These are phyloP conservation scores for Leucosporidium scottii DNA, from an alignment of 768 basidiomycete genomes.

Conservation along the genomic window DNA sequence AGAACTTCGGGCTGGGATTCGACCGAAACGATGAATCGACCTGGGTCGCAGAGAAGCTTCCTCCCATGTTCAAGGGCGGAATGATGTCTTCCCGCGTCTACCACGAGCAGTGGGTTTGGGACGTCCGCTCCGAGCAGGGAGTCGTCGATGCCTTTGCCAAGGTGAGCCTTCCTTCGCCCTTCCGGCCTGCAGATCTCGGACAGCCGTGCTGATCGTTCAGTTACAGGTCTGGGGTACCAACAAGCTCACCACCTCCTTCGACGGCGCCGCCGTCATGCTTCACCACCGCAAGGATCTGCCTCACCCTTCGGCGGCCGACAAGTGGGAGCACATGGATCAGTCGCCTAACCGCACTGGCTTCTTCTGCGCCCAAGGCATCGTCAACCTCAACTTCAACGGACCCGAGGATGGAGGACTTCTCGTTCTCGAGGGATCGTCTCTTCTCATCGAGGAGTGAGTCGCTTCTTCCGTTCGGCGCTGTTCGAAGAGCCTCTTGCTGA, in stretches of 20 bases:
- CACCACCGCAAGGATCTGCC: neutral
- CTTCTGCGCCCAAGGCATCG: slow-evolving; percentile 24
- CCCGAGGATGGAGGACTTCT: slow-evolving; percentile 44
- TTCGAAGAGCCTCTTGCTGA: slow-evolving; percentile 34
- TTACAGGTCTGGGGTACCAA: slow-evolving; percentile 38
- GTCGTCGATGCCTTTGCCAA: slow-evolving; percentile 36
- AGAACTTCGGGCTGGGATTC: slow-evolving; percentile 33
- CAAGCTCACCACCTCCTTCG: slow-evolving; percentile 38
- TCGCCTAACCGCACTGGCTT: slow-evolving; percentile 19
- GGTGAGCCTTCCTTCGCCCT: neutral
- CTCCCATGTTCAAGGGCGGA: slow-evolving; percentile 27
- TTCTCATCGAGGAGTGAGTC: slow-evolving; percentile 41
- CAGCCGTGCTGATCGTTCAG: too few relatives aligned
- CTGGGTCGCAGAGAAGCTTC: slow-evolving; percentile 21
- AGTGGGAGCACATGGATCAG: slow-evolving; percentile 29
- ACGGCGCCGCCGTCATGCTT: slow-evolving; percentile 3
- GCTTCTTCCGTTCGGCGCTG: slow-evolving; percentile 9
- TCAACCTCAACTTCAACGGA: slow-evolving; percentile 39
- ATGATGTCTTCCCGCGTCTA: slow-evolving; percentile 25
- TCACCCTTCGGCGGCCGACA: neutral
- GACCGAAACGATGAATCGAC: slow-evolving; percentile 36
- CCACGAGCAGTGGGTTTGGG: slow-evolving; percentile 24
- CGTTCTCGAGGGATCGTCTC: slow-evolving; percentile 42
- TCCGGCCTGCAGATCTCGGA: too few relatives aligned
- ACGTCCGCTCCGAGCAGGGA: slow-evolving; percentile 29